Evolutionary conservation across 305 asterid genomes (phyloP), one percentile per base, ranked within the genome.

Genomic region (Fraxinus latifolia): DNA sequence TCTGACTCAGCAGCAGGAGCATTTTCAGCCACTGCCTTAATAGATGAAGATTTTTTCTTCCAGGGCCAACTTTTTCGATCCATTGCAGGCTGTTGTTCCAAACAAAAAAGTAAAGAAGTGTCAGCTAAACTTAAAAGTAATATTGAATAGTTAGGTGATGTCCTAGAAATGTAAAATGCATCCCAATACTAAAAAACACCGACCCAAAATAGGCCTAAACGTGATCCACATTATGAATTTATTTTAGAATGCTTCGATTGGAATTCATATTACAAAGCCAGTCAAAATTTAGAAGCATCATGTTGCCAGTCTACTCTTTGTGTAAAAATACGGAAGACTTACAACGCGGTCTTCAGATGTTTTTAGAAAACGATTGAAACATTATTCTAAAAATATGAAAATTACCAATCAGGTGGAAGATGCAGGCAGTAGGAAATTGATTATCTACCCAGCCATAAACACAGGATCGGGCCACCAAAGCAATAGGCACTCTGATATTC

Each of bases 51-150:
- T 79, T 96, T 96, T 84, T 92, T 96, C 97, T 96, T 96, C 99
- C 99, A 96, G 0, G 97, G 99, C 99, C 99, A 96, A 85, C 97
- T 92, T 90, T 93, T 83, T 67, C 87, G 90, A 80, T 96, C 98
- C 99, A 96, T 96, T 77, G 37, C 78, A 39, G 81, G 79, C 95
- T 92, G 87, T 77, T 50, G 39, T 76, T 32, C 44, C 67, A 11
- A 76, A 81, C 25, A 79, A 81, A 67, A 29, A 29, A 3, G 55
- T 33, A 31, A 77, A 81, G 76, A n/a, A 82, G 50, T 5, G 83
- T 79, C 68, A 67, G 76, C 3, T 7, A 74, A 21, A n/a, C 25
- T 65, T n/a, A 32, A 58, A 71, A 15, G 44, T 31, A 17, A 6
- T 25, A 73, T 5, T 8, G 7, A 47, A 70, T 27, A 9, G 37